Conservation (phyloP, 2,329 filamentous ascomycete species). For the Coniella lustricola region DNA sequence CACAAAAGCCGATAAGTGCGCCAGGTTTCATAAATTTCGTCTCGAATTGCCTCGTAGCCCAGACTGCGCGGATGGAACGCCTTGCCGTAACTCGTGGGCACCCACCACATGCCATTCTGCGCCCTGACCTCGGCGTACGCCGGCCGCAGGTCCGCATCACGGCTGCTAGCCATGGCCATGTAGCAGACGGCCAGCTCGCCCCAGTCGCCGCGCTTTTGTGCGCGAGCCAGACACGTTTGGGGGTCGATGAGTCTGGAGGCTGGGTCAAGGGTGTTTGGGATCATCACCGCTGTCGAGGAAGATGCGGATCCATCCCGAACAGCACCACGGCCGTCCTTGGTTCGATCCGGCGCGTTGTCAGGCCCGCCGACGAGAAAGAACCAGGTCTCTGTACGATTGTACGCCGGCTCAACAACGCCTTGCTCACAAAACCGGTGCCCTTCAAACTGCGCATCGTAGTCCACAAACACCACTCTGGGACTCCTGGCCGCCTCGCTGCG, state of each 20-base stretch:
- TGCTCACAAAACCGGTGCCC: conserved; percentile 35
- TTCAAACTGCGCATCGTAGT: conserved; percentile 37
- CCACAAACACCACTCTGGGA: conserved; percentile 35
- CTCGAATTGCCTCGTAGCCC: conserved; percentile 31
- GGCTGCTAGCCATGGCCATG: conserved; percentile 33
- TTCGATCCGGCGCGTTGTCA: conserved; percentile 30
- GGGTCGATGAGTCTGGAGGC: conserved; percentile 31
- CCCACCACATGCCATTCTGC: conserved; percentile 37
- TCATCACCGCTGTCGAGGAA: conserved; percentile 1
- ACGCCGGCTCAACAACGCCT: conserved; percentile 34
- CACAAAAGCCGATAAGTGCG: conserved; percentile 14
- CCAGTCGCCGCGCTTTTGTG: conserved; percentile 34
- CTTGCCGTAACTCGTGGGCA: conserved; percentile 40
- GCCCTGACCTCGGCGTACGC: conserved; percentile 21
- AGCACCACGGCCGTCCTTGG: conserved; percentile 15
- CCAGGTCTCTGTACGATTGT: conserved; percentile 36
- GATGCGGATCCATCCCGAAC: conserved; percentile 15
- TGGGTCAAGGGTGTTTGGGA: conserved; percentile 19
- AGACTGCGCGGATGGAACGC: conserved; percentile 37
- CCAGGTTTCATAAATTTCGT: conserved; percentile 29
- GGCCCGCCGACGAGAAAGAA: conserved; percentile 40
- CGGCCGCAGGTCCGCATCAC: conserved; percentile 28
- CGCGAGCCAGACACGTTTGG: conserved; percentile 27
- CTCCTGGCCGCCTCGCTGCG: conserved; percentile 5
- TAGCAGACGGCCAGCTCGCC: conserved; percentile 36